phyloP scores from a whole-genome alignment of 805 yeast species.

The Candida tammaniensis region DNA sequence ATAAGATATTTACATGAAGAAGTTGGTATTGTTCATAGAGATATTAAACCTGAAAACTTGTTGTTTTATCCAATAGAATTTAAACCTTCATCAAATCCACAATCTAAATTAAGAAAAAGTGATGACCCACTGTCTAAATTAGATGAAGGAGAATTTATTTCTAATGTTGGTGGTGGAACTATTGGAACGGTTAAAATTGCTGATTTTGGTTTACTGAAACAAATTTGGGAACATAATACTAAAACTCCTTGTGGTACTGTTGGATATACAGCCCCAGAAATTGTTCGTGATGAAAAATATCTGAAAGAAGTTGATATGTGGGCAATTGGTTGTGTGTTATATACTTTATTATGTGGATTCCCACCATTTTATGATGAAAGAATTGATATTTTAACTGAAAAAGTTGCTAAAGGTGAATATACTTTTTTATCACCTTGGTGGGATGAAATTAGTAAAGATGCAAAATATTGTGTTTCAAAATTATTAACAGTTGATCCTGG shows the following conservation, averaged over 20 bases:
- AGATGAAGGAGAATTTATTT: slow-evolving; percentile 84
- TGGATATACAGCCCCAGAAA: slow-evolving; percentile 98
- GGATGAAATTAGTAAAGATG: slow-evolving; percentile 73
- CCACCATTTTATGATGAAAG: slow-evolving; percentile 94
- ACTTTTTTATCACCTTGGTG: slow-evolving; percentile 83
- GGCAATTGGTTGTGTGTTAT: slow-evolving; percentile 96
- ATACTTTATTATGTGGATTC: slow-evolving; percentile 92
- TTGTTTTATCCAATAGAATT: slow-evolving; percentile 60
- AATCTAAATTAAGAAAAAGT: slow-evolving; percentile 47
- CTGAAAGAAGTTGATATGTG: slow-evolving; percentile 97
- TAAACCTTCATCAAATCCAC: slow-evolving; percentile 39
- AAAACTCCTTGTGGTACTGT: slow-evolving; percentile 99
- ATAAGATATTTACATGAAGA: slow-evolving; percentile 67
- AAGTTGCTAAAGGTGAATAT: slow-evolving; percentile 77
- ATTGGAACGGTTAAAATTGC: slow-evolving; percentile 89
- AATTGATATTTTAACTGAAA: slow-evolving; percentile 69
- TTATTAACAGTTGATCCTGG: slow-evolving; percentile 71
- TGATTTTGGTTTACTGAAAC: slow-evolving; percentile 92
- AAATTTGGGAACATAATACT: slow-evolving; percentile 81
- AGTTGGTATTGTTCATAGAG: slow-evolving; percentile 79
- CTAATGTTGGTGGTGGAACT: slow-evolving; percentile 88
- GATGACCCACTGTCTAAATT: slow-evolving; percentile 69
- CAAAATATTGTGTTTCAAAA: slow-evolving; percentile 66
- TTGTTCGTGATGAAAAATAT: slow-evolving; percentile 88
- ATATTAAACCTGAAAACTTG: slow-evolving; percentile 78